phyloP scores from a whole-genome alignment of 2,329 filamentous ascomycete genomes.

The Stenocarpella maydis region DNA sequence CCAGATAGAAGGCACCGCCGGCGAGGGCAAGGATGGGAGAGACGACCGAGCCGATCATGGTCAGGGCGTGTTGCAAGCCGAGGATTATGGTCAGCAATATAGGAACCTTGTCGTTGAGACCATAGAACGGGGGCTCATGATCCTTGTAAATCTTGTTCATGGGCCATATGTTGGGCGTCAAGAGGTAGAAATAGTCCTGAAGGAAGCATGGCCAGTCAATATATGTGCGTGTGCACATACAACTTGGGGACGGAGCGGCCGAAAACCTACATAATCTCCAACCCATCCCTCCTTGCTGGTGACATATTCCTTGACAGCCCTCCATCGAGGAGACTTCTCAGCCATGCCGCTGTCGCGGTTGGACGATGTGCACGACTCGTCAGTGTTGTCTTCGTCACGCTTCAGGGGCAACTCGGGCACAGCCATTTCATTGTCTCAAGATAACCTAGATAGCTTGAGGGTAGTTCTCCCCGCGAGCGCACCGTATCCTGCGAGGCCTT shows the following conservation, averaged over 20 bases:
- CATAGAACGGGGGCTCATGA: slow-evolving; percentile 71
- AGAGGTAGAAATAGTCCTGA: slow-evolving; percentile 47
- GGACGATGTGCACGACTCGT: slow-evolving; percentile 16
- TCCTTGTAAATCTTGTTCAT: slow-evolving; percentile 63
- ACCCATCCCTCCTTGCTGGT: slow-evolving; percentile 48
- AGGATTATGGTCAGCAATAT: slow-evolving; percentile 71
- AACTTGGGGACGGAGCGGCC: not conserved
- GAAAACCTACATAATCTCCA: slow-evolving; percentile 48
- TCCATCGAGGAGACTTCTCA: slow-evolving; percentile 13
- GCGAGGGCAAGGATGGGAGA: slow-evolving; percentile 70
- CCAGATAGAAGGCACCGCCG: slow-evolving; percentile 65
- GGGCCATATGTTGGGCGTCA: slow-evolving; percentile 61
- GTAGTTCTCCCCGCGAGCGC: no score
- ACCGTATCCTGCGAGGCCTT: no score
- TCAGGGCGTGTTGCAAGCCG: slow-evolving; percentile 74
- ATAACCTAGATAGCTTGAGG: no score
- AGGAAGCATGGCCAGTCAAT: slow-evolving; percentile 36
- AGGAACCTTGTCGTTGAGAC: slow-evolving; percentile 73
- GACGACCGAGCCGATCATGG: slow-evolving; percentile 68
- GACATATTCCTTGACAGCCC: slow-evolving; percentile 38
- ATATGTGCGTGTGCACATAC: not conserved
- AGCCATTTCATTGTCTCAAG: not conserved
- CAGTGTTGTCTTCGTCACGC: slow-evolving; percentile 6
- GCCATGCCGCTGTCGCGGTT: not conserved
- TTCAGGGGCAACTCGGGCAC: slow-evolving; percentile 4